Evolutionary conservation across 768 basidiomycete genomes (phyloP), one percentile per base, ranked within the genome.

Genomic region (Hypholoma sublateritium): DNA sequence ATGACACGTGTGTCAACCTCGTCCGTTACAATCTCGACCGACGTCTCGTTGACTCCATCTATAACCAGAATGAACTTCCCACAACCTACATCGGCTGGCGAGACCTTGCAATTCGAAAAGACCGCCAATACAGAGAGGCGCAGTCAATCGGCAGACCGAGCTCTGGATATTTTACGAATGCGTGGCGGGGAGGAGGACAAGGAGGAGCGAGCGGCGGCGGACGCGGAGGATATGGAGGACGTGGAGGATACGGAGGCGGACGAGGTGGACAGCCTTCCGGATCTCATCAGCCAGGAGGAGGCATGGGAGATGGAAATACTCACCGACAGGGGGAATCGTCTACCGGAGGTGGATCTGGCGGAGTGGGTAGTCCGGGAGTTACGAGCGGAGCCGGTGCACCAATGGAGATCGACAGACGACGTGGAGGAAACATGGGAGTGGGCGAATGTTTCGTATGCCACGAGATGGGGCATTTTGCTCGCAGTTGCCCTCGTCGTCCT

Each of bases 31-130:
- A 35, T 16, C 37, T 57, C 22, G 42, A 50, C 32, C 12, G 44
- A 17, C 36, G 17, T 4, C 39, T 57, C 7, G 16, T 57, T 25
- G 16, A 43, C 7, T 22, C 36, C 24, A 50, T 57, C 9, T 50
- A 32, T 22, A 21, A 14, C 5, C 48, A n/a, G 39, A 41, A 19
- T 41, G 21, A 17, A 17, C n/a, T 53, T 5, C 55, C 55, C 12
- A 42, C 19, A 3, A 50, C 47, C 7, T 57, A 57, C 17, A 17
- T 17, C 19, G 22, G 43, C 3, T 57, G 55, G 55, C 49, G 42
- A 24, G 28, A 50, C 3, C 35, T 50, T 12, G 55, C 55, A 17
- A 50, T 57, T n/a, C 13, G 34, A 28, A 57, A 57, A 41, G 55
- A 57, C 36, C 48, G 28, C 16, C 39, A 41, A 3, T 34, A 41